Base-by-base conservation (phyloP, 257 asterid species). In the Rauvolfia tetraphylla region DNA sequence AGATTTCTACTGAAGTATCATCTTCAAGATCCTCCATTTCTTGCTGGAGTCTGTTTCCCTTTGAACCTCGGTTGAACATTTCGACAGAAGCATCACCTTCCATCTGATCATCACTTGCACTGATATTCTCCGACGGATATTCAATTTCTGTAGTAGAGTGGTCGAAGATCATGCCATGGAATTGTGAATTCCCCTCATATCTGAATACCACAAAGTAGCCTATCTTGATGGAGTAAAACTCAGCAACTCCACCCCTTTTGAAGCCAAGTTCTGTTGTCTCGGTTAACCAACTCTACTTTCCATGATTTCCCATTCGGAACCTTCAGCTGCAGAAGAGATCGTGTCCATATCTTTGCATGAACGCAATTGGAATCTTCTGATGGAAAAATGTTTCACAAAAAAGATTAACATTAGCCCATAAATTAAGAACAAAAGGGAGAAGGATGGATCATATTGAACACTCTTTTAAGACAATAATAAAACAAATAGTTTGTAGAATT, bases 321-420 rank as follows among this genome's bases (percentile, higher is more conserved):
- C 74, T 79, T 85, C 57, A 89, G 76, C 22, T 22, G 76, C 10
- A 83, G 79, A 14, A 22, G 54, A 89, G 66, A 56, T 46, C 46
- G 4, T 53, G 58, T 23, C 85, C 86, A 15, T 82, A 66, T 70
- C 66, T 74, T 48, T 34, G 68, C 41, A 34, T 51, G 69, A 84
- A 89, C n/a, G 56, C 74, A 0, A 58, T 20, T 17, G 90, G 91
- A 70, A 89, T 78, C 75, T 72, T 85, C 93, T 86, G 85, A n/a
- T n/a, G n/a, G n/a, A n/a, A 4, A 49, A 49, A 15, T 6, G 25
- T 22, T 4, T 54, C 29, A 3, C 11, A 54, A 3, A 20, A 54
- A 23, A 6, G 11, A 49, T 44, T 41, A 41, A 41, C 8, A 8
- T 41, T 41, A 41, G 46, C 8, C n/a, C n/a, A n/a, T n/a, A n/a